These are phyloP conservation scores for Penicillium paxilli DNA, from an alignment of 495 filamentous ascomycete species.

Conservation along the genomic window DNA sequence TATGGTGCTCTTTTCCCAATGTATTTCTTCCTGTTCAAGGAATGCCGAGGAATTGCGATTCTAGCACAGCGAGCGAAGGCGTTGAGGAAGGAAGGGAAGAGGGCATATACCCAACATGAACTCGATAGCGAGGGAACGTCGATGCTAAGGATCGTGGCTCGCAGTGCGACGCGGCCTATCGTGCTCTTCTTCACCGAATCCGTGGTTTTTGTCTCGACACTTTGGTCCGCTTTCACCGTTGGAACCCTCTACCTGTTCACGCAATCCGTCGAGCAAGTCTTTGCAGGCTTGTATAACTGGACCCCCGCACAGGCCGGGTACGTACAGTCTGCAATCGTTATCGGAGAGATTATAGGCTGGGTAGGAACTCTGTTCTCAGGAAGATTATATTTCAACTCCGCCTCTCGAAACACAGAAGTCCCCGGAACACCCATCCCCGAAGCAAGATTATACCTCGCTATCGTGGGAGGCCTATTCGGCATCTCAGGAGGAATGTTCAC, in stretches of 20 bases:
- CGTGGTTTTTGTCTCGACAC: slow-evolving; percentile 50
- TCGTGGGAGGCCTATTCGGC: slow-evolving; percentile 30
- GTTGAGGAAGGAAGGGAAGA: slow-evolving; percentile 27
- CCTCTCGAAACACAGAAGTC: slow-evolving; percentile 27
- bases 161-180: slow-evolving; percentile 39
- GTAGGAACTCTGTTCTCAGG: slow-evolving; percentile 21
- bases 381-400: slow-evolving; percentile 32
- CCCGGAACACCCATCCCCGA: slow-evolving; percentile 37
- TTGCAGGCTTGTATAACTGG: slow-evolving; percentile 33
- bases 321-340: slow-evolving; percentile 39
- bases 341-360: slow-evolving; percentile 36
- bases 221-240: slow-evolving; percentile 53
- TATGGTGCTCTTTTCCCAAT: slow-evolving; percentile 38
- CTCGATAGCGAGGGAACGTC: slow-evolving; percentile 28
- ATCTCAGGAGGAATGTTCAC: slow-evolving; percentile 39
- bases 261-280: slow-evolving; percentile 45
- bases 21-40: slow-evolving; percentile 38
- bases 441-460: slow-evolving; percentile 35
- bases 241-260: slow-evolving; percentile 54
- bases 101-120: slow-evolving; percentile 38
- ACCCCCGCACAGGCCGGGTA: slow-evolving; percentile 32
- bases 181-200: slow-evolving; percentile 52
- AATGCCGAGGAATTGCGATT: slow-evolving; percentile 45
- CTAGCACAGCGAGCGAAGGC: slow-evolving; percentile 33
- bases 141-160: slow-evolving; percentile 19